Evolutionary conservation across 352 stramenopile species (phyloP).

Genomic region (Phytophthora niederhauseri): DNA sequence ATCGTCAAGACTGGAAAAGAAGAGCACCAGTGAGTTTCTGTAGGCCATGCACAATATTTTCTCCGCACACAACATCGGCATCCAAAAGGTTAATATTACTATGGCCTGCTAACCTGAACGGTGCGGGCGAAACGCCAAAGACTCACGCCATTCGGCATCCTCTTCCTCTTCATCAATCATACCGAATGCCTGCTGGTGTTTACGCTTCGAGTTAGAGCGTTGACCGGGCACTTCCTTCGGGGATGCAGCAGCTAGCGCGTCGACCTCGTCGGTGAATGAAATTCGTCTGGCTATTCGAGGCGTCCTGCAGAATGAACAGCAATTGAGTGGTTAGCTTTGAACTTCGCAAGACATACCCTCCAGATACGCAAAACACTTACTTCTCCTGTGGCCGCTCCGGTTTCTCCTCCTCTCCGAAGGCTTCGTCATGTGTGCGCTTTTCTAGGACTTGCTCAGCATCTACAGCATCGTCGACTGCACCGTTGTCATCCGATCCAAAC

Average conservation of each 20-base stretch:
- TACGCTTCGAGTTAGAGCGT: constrained; percentile 31
- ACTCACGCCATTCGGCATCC: constrained; percentile 40
- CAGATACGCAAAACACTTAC: constrained; percentile 18
- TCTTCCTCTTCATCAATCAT: constrained; percentile 42
- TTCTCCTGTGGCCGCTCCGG: constrained; percentile 27
- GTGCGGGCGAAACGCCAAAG: constrained; percentile 34
- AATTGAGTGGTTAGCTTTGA: constrained; percentile 13
- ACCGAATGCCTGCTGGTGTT: constrained; percentile 32
- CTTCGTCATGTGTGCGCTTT: constrained; percentile 29
- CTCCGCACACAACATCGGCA: constrained; percentile 6
- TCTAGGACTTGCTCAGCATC: constrained; percentile 15
- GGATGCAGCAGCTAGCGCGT: constrained; percentile 18
- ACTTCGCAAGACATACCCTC: background rate
- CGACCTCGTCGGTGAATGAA: constrained; percentile 38
- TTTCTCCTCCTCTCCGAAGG: constrained; percentile 24
- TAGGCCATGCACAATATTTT: background rate
- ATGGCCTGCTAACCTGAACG: constrained; percentile 11
- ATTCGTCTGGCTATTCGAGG: constrained; percentile 41
- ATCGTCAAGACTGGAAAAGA: constrained; percentile 88
- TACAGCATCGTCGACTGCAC: constrained; percentile 15
- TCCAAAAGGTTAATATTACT: constrained; percentile 15
- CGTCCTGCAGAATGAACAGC: constrained; percentile 25
- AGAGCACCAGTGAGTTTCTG: constrained; percentile 61
- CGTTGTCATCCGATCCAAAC: constrained; percentile 33
- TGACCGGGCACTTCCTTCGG: constrained; percentile 7